Evolutionary conservation across 768 basidiomycete genomes (phyloP), one percentile per base, ranked within the genome.

Genomic region (Lentinula guzmanii): DNA sequence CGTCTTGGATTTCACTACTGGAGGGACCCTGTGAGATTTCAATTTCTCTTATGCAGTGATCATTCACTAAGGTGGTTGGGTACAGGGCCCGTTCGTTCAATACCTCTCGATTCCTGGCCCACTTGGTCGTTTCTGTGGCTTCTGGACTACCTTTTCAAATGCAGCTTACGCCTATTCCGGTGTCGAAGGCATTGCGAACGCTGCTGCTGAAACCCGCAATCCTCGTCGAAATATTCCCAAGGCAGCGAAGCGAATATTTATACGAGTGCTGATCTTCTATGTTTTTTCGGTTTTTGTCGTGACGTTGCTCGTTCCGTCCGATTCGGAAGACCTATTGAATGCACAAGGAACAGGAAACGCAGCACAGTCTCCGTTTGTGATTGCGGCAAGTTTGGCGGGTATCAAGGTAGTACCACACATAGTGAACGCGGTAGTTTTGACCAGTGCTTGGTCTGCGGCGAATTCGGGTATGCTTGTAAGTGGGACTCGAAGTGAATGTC

Each of bases 341-440:
- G 54, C 66, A 31, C 66, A 70, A 52, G 66, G 67, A 4, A 48
- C 28, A 18, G 46, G 46, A 10, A 70, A 79, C 18, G 84, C 77
- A n/a, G 85, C 82, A 1, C 74, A 83, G 42, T 89, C 87, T 31
- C 90, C 90, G 0, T 91, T 90, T 70, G 88, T 91, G 45, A 82
- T 91, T 62, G 89, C 87, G 24, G 84, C 90, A 66, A 76, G 72
- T 45, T 73, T 77, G 31, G 82, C 83, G 4, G 85, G 87, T 10
- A 81, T 87, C 70, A 84, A 81, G 71, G 85, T 78, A 9, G 76
- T 90, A 33, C 84, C 84, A 5, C 82, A 83, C 48, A 82, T 93
- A 66, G 79, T 93, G 71, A 93, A 93, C 68, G 90, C 83, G 10
- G 79, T 77, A 60, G 77, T 92, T 67, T 82, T 93, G 68, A 82